phyloP scores from a whole-genome alignment of 139 green algal species.

The Haematococcus lacustris region DNA sequence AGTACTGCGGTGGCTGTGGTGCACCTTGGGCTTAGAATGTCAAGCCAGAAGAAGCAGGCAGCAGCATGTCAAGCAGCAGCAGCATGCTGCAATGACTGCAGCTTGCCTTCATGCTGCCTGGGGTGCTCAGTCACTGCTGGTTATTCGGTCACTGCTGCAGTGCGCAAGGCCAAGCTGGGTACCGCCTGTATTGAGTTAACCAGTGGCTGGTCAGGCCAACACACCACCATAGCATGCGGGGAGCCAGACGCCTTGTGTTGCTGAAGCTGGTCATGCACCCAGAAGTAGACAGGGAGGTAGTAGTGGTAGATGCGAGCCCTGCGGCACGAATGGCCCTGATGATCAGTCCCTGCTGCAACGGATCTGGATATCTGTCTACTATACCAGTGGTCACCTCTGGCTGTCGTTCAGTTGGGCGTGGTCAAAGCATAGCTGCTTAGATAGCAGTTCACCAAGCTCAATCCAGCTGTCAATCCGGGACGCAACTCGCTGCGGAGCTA shows the following conservation, averaged over 20 bases:
- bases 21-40: no score
- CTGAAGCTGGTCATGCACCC: constrained; percentile 57
- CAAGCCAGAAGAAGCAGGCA: neutral
- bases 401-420: constrained; percentile 15
- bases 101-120: neutral
- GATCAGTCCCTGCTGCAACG: neutral
- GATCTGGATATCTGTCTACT: neutral
- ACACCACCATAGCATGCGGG: constrained; percentile 41
- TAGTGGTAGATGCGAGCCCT: constrained; percentile 83
- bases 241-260: constrained; percentile 31
- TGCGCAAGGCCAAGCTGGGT: neutral
- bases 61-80: neutral
- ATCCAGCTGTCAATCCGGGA: constrained; percentile 32
- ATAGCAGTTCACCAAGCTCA: constrained; percentile 2
- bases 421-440: constrained; percentile 11
- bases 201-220: neutral
- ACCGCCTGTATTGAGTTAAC: no score
- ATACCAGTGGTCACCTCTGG: constrained; percentile 7
- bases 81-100: neutral
- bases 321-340: neutral
- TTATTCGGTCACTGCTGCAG: neutral
- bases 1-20: no score
- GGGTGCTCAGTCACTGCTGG: neutral
- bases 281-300: constrained; percentile 91
- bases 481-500: constrained; percentile 29